Evolutionary conservation across 2,329 filamentous ascomycete genomes (phyloP).

Genomic region (Leptographium radiaticola): DNA sequence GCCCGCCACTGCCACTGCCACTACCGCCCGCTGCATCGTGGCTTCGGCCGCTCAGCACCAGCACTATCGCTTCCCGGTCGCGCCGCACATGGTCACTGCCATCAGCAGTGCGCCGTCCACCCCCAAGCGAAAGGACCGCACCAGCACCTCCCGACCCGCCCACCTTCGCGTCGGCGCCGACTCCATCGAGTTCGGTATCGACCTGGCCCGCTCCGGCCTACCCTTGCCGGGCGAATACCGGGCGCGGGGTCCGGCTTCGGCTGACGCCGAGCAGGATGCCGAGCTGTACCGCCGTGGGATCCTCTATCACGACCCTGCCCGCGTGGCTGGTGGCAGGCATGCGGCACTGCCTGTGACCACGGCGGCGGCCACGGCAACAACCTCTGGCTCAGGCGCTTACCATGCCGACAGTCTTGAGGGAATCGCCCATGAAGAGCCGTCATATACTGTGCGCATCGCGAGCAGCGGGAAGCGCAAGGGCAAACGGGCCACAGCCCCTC

Average conservation of each 20-base stretch:
- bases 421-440: not conserved
- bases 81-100: not conserved
- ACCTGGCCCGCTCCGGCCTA: slow-evolving; percentile 1
- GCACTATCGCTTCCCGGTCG: not conserved
- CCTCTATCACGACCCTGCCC: not conserved
- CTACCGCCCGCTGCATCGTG: not conserved
- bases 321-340: not conserved
- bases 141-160: not conserved
- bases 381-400: not conserved
- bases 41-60: not conserved
- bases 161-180: not conserved
- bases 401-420: not conserved
- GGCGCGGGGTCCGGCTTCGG: too few relatives aligned
- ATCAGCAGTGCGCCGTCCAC: not conserved
- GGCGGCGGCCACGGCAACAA: not conserved
- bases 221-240: not conserved
- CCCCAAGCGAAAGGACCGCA: not conserved
- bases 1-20: not conserved
- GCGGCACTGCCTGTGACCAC: not conserved
- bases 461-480: not conserved
- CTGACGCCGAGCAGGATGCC: not conserved
- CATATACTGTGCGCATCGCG: not conserved
- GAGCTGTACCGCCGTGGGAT: slow-evolving; percentile 1
- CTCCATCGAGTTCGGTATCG: not conserved
- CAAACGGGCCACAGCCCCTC: not conserved